Evolutionary conservation across 2,329 filamentous ascomycete species (phyloP).

Genomic region (Ophioceras dolichostomum): DNA sequence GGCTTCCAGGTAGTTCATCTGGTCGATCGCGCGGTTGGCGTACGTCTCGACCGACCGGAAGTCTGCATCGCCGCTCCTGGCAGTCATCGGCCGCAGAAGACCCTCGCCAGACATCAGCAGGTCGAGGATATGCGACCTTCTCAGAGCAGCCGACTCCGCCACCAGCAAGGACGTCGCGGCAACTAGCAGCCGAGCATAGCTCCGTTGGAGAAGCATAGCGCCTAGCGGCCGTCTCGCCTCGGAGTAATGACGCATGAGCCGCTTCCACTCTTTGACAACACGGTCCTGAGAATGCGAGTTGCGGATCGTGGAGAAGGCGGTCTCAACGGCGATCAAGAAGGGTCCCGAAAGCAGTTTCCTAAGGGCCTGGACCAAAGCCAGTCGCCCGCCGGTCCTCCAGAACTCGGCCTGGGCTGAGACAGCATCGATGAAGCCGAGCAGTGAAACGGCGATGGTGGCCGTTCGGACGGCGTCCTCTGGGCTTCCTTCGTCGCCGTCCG

Average conservation of each 20-base stretch:
- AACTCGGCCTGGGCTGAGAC: slow-evolving; percentile 67
- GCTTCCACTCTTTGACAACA: slow-evolving; percentile 73
- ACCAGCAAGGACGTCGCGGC: slow-evolving; percentile 65
- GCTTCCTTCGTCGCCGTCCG: slow-evolving; percentile 44
- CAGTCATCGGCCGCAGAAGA: slow-evolving; percentile 28
- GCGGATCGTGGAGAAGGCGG: slow-evolving; percentile 79
- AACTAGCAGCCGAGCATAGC: slow-evolving; percentile 75
- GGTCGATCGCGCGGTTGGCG: slow-evolving; percentile 62
- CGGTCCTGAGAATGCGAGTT: slow-evolving; percentile 59
- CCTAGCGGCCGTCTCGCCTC: slow-evolving; percentile 69
- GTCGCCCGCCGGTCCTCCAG: slow-evolving; percentile 64
- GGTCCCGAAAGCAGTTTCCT: slow-evolving; percentile 67
- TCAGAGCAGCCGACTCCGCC: slow-evolving; percentile 45
- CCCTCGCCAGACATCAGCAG: slow-evolving; percentile 51
- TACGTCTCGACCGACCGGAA: slow-evolving; percentile 48
- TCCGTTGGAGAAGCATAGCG: slow-evolving; percentile 81
- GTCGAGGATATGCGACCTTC: slow-evolving; percentile 57
- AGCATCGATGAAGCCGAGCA: slow-evolving; percentile 85
- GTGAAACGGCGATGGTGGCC: slow-evolving; percentile 66
- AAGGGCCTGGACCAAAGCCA: slow-evolving; percentile 60
- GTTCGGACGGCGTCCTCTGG: slow-evolving; percentile 56
- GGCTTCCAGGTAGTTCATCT: slow-evolving; percentile 78
- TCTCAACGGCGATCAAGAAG: slow-evolving; percentile 79
- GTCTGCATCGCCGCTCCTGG: slow-evolving; percentile 34
- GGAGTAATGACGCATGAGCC: slow-evolving; percentile 72